Evolutionary conservation across 2,329 filamentous ascomycete species (phyloP), one percentile per base, ranked within the genome.

Genomic region (Septoria petroselini): DNA sequence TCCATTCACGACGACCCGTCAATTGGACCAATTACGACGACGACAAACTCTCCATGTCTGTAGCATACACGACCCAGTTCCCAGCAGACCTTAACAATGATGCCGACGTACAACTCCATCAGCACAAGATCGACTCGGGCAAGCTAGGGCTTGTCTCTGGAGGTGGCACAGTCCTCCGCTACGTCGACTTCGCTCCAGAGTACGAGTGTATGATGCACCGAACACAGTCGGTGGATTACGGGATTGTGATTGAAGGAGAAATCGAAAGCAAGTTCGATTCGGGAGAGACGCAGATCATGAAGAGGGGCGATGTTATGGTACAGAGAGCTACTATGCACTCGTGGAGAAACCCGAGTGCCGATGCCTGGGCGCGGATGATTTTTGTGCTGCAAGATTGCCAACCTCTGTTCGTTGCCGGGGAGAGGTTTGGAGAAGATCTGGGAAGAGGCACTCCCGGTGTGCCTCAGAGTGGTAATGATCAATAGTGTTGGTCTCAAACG

Each of bases 41-140:
- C n/a, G 71, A 75, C 54, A 71, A 72, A 31, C 71, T 76, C 27
- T 68, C 67, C 12, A 79, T 79, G 63, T 68, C 68, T 14, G 73
- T 79, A 21, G 71, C 70, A 52, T 81, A 78, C 67, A 75, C 76
- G 3, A 76, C 78, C 9, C 68, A 70, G 43, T 75, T 74, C 44
- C 77, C 78, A 1, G 70, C 74, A 23, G 61, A 73, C 41, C 66
- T 81, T 47, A 69, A 71, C 57, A 58, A 65, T 18, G 70, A 76
- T 52, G 59, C 67, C 48, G 78, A 82, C 59, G 66, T 81, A 17
- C 57, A 63, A 7, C 65, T 68, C 7, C 79, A 80, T 62, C 63
- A 70, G 23, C 54, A 60, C 30, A 73, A 73, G 53, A 66, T 78
- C 33, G 57, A 59, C 3, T 56, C 55, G 11, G 63, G 65, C 17